Conservation (phyloP, 2,329 filamentous ascomycete species). For the Botryotinia convoluta region DNA sequence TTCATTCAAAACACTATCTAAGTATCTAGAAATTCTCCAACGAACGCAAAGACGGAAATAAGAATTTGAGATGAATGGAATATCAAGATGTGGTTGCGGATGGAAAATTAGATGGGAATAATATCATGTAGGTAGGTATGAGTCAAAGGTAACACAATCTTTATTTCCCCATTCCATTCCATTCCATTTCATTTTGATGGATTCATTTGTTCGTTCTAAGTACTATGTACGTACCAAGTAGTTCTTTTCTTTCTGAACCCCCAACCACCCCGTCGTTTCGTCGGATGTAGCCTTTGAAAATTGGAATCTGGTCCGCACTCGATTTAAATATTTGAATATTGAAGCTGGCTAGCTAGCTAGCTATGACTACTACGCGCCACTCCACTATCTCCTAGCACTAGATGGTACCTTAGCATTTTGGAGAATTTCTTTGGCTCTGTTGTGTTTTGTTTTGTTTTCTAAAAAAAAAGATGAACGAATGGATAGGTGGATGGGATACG, state of each 20-base stretch:
- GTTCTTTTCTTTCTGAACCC: no score
- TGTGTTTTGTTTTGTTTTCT: not conserved
- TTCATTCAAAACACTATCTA: no score
- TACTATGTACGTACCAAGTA: no score
- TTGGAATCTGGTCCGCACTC: not conserved
- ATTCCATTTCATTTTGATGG: not conserved
- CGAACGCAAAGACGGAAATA: not conserved
- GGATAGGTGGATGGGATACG: no score
- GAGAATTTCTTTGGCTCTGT: no score
- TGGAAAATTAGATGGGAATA: not conserved
- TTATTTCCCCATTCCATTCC: no score
- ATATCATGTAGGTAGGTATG: not conserved
- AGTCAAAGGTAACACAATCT: conserved; percentile 4
- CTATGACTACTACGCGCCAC: no score
- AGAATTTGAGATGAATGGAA: not conserved
- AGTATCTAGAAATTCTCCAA: no score
- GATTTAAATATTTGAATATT: not conserved
- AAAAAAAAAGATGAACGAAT: not conserved
- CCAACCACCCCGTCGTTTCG: no score
- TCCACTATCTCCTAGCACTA: no score
- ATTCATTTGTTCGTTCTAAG: no score
- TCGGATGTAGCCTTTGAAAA: not conserved
- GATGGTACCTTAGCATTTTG: not conserved
- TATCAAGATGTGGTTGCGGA: not conserved
- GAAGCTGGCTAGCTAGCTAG: no score